Percentiles rank a stretch among this genome's conserved stretches.
phyloP scores from a whole-genome alignment of 225 moss, liverwort and hornwort genomes.

The Physcomitrium patens region DNA sequence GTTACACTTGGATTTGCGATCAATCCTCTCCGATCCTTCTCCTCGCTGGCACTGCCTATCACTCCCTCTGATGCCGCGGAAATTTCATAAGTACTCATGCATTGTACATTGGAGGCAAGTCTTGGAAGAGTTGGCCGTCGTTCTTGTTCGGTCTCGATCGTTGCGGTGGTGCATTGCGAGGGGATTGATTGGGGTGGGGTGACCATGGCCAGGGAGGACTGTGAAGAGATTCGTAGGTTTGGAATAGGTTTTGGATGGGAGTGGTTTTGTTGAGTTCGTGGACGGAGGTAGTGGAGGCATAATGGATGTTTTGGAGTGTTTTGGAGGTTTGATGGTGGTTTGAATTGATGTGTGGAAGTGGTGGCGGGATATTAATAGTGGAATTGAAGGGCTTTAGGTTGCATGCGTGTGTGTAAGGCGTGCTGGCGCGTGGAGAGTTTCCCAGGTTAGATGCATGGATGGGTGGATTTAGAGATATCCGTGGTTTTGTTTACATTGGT shows the following conservation, averaged over 20 bases:
- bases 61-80: too few relatives aligned
- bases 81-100: too few relatives aligned
- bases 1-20: too few relatives aligned
- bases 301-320: background rate
- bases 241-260: background rate
- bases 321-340: background rate
- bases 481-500: constrained; percentile 65
- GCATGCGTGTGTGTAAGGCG: background rate
- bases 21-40: too few relatives aligned
- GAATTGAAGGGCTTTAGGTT: background rate
- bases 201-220: too few relatives aligned
- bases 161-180: too few relatives aligned
- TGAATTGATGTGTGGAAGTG: background rate
- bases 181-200: too few relatives aligned
- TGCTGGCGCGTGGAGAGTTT: background rate
- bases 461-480: constrained; percentile 86
- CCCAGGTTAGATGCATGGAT: constrained; percentile 93
- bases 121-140: too few relatives aligned
- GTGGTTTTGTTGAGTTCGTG: background rate
- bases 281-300: background rate
- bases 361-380: background rate
- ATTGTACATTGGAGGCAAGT: too few relatives aligned
- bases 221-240: too few relatives aligned
- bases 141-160: too few relatives aligned
- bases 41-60: too few relatives aligned